These are phyloP conservation scores for Mollisiaceae sp. DNA, from an alignment of 2,329 filamentous ascomycete species.

Conservation along the genomic window DNA sequence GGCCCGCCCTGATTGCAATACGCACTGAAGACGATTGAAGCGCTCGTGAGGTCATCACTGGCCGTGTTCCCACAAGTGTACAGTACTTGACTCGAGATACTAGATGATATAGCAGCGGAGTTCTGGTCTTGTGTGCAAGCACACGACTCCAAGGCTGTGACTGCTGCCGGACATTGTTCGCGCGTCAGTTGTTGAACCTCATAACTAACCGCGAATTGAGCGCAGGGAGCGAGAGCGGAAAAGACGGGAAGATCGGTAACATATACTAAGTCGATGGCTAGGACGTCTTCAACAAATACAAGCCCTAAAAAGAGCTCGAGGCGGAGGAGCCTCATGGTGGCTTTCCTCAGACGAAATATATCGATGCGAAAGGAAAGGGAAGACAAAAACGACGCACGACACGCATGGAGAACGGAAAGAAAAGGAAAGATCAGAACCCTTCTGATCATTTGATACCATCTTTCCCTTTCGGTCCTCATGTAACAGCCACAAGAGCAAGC, in stretches of 20 bases:
- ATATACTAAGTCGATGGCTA: constrained; percentile 16
- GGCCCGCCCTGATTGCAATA: constrained; percentile 29
- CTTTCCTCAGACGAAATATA: neutral
- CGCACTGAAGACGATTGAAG: constrained; percentile 19
- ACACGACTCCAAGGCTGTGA: constrained; percentile 1
- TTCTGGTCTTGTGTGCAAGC: constrained; percentile 24
- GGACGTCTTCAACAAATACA: neutral
- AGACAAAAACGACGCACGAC: neutral
- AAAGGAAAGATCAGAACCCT: neutral
- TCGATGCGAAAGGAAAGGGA: constrained; percentile 2
- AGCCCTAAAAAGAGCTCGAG: constrained; percentile 9
- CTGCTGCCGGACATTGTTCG: constrained; percentile 45
- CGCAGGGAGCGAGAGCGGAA: constrained; percentile 54
- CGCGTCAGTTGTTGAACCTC: constrained; percentile 14
- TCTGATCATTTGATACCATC: neutral
- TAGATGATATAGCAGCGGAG: constrained; percentile 18
- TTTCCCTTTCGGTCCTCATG: neutral
- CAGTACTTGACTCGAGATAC: constrained; percentile 19
- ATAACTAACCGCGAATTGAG: constrained; percentile 22
- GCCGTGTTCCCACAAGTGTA: constrained; percentile 25
- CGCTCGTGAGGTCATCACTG: constrained; percentile 25
- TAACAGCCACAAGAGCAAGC: constrained; percentile 1
- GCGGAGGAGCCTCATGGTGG: constrained; percentile 16
- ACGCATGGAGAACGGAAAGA: constrained; percentile 8
- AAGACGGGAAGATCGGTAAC: constrained; percentile 30